Conservation (phyloP, 495 filamentous ascomycete genomes). For the Echria macrotheca region DNA sequence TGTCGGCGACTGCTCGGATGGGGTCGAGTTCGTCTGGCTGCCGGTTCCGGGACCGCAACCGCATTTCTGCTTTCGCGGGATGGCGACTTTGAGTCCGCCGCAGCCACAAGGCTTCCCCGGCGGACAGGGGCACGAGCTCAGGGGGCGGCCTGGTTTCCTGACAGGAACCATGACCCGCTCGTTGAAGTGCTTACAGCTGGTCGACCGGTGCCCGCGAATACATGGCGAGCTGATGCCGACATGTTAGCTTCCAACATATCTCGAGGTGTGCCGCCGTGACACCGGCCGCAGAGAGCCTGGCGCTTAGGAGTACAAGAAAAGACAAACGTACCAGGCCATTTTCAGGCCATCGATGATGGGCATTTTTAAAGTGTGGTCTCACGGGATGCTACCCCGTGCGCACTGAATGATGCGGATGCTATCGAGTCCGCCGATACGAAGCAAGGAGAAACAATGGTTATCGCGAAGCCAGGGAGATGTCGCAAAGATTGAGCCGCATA, state of each 20-base stretch:
- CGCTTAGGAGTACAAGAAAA: not conserved
- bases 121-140: constrained; percentile 71
- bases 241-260: constrained; percentile 17
- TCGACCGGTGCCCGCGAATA: constrained; percentile 80
- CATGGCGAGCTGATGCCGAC: constrained; percentile 62
- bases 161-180: constrained; percentile 71
- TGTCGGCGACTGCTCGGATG: constrained; percentile 15
- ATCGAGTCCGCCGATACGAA: no score
- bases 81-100: constrained; percentile 46
- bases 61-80: constrained; percentile 47
- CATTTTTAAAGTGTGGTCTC: no score
- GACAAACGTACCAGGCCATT: constrained; percentile 51
- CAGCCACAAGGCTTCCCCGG: constrained; percentile 49
- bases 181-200: constrained; percentile 72
- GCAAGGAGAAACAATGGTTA: no score
- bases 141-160: constrained; percentile 71
- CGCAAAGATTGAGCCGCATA: no score
- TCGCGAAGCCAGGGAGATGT: no score
- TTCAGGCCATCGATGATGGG: constrained; percentile 52
- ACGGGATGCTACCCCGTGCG: no score
- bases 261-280: not conserved
- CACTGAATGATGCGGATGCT: no score
- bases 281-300: constrained; percentile 1
- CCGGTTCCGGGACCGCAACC: constrained; percentile 28
- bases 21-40: not conserved